A percentile compares a stretch with the other conserved stretches of the same genome.
These are phyloP conservation scores for Mrakia hoshinonis DNA, from an alignment of 768 basidiomycete genomes.

Conservation along the genomic window DNA sequence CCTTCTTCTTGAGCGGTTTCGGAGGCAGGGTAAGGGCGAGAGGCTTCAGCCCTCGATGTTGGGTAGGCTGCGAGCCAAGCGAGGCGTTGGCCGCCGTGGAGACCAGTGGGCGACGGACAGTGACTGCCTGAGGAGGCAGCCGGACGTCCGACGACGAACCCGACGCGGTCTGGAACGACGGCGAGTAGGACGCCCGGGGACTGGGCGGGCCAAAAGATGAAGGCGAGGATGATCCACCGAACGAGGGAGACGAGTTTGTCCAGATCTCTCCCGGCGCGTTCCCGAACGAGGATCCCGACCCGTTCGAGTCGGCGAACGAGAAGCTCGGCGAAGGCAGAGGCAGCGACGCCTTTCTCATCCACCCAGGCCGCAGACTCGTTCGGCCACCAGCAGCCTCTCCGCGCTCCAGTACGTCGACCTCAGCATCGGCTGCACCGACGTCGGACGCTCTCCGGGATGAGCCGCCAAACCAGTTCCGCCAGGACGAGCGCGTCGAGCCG, in stretches of 20 bases:
- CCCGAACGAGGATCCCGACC: slow-evolving; percentile 9
- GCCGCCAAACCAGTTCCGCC: slow-evolving; percentile 14
- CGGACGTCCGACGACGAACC: neutral
- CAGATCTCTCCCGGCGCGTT: slow-evolving; percentile 21
- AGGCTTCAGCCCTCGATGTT: slow-evolving; percentile 15
- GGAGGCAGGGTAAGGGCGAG: slow-evolving; percentile 5
- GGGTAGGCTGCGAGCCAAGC: neutral
- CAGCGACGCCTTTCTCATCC: slow-evolving; percentile 13
- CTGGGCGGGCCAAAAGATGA: neutral
- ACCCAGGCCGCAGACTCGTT: neutral
- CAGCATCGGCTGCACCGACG: too few species aligned
- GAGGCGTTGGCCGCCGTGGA: neutral
- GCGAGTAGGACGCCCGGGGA: neutral
- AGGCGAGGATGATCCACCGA: neutral
- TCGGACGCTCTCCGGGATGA: slow-evolving; percentile 8
- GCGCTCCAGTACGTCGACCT: neutral
- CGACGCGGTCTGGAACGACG: neutral
- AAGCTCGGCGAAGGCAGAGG: neutral
- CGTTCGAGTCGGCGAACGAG: neutral
- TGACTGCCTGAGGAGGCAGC: slow-evolving; percentile 12
- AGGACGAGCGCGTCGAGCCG: slow-evolving; percentile 5
- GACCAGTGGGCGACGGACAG: neutral
- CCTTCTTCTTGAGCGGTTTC: slow-evolving; percentile 1
- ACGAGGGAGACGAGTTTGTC: neutral
- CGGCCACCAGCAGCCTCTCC: neutral